Evolutionary conservation across 768 basidiomycete species (phyloP).

Genomic region (Amanita pseudoporphyria): DNA sequence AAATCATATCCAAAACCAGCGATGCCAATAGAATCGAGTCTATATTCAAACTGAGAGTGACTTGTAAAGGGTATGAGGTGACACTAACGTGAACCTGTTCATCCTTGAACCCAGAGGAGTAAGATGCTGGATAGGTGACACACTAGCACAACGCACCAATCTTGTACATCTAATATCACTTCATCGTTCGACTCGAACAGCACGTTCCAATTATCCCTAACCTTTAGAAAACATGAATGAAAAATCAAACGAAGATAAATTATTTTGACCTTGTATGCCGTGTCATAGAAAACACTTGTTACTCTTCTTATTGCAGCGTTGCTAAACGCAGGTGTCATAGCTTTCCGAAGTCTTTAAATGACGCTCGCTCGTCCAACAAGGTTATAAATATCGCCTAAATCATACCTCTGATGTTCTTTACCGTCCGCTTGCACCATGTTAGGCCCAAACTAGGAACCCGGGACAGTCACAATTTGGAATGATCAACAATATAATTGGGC

Average conservation of each 20-base stretch:
- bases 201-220: conserved; percentile 22
- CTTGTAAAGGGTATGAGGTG: neutral
- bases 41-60: conserved; percentile 11
- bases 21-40: conserved; percentile 36
- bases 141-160: conserved; percentile 23
- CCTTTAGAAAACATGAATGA: conserved; percentile 14
- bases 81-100: conserved; percentile 33
- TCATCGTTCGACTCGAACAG: conserved; percentile 19
- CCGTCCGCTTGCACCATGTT: conserved; percentile 32
- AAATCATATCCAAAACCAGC: conserved; percentile 1
- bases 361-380: neutral
- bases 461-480: neutral
- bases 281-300: conserved; percentile 40
- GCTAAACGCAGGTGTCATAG: neutral
- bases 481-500: neutral
- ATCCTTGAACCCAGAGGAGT: conserved; percentile 21
- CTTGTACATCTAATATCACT: conserved; percentile 36
- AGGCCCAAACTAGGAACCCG: conserved; percentile 28
- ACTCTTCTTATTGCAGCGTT: neutral
- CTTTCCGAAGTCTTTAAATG: conserved; percentile 33
- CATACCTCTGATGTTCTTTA: conserved; percentile 37
- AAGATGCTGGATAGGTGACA: neutral
- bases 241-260: neutral
- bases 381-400: neutral
- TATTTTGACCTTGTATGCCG: conserved; percentile 34